phyloP scores from a whole-genome alignment of 2,329 filamentous ascomycete species.

The Colletotrichum shisoi region DNA sequence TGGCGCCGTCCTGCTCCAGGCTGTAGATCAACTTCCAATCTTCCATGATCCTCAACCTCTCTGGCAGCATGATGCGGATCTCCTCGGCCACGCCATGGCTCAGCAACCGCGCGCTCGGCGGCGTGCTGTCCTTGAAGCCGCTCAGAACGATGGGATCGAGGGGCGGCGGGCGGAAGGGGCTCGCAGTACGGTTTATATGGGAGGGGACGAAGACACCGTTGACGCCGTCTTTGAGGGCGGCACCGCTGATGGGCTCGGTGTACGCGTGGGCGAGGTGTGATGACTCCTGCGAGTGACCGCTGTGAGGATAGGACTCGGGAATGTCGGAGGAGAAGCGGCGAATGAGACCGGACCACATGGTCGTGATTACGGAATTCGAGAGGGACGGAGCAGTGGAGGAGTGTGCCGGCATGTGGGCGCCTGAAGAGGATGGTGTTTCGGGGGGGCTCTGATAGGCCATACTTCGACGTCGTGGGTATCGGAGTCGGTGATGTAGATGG shows the following conservation, averaged over 20 bases:
- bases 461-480: constrained; percentile 10
- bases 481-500: not conserved
- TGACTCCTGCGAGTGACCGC: constrained; percentile 40
- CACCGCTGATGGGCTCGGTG: constrained; percentile 38
- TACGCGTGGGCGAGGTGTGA: constrained; percentile 43
- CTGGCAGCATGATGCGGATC: constrained; percentile 86
- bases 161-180: constrained; percentile 86
- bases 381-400: constrained; percentile 44
- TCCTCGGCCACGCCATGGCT: constrained; percentile 83
- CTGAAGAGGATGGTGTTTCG: constrained; percentile 43
- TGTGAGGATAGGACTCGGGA: constrained; percentile 43
- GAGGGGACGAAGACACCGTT: constrained; percentile 68
- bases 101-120: constrained; percentile 70
- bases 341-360: constrained; percentile 69
- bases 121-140: constrained; percentile 70
- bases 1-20: constrained; percentile 89
- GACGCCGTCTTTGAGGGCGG: constrained; percentile 55
- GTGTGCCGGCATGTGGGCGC: constrained; percentile 44
- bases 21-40: constrained; percentile 89
- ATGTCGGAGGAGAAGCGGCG: constrained; percentile 69
- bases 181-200: constrained; percentile 65
- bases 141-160: constrained; percentile 79
- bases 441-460: constrained; percentile 37
- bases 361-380: constrained; percentile 47
- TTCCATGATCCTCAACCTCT: constrained; percentile 85